Evolutionary conservation across 106 monocot species (phyloP), one percentile per base, ranked within the genome.

Genomic region (Chionographis japonica): DNA sequence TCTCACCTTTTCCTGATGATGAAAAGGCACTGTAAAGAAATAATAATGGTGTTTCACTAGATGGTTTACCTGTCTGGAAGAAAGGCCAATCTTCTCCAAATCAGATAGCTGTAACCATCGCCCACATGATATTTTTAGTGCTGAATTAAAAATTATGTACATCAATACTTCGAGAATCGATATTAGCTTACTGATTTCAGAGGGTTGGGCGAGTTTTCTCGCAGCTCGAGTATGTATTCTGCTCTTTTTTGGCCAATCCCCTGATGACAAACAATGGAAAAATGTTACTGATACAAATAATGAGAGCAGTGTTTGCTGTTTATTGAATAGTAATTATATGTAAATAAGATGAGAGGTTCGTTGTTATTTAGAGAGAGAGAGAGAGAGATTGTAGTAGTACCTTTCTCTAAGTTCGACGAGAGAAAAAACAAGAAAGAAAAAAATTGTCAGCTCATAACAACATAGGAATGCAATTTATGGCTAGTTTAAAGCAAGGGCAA

Each of bases 161-260:
- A 16, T 8, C 17, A 14, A 14, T n/a, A 51, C 14, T 35, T 15
- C 9, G 17, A 46, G 19, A 62, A 52, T 66, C 52, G 10, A 3
- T 42, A 56, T 35, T 40, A 54, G 50, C 85, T 77, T 79, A 95
- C 95, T 54, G 91, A 82, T 91, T 91, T 89, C 12, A 91, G 62
- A 46, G 95, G 95, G 40, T 40, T 77, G 0, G 78, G 86, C 20
- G 85, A 64, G 12, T 80, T 40, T 67, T 89, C 80, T 79, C 91
- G 81, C 38, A 91, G 67, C 59, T 88, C 75, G 35, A 92, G 83
- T 76, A 95, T 91, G 68, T 92, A 73, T 37, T 91, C 91, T 71
- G 91, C 91, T 77, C 91, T 88, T 80, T 79, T 95, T 56, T 81
- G 74, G 35, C 95, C 95, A 62, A 91, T 91, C 12, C 91, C 94